Evolutionary conservation across 495 filamentous ascomycete species (phyloP).

Genomic region (Neurospora sp.): DNA sequence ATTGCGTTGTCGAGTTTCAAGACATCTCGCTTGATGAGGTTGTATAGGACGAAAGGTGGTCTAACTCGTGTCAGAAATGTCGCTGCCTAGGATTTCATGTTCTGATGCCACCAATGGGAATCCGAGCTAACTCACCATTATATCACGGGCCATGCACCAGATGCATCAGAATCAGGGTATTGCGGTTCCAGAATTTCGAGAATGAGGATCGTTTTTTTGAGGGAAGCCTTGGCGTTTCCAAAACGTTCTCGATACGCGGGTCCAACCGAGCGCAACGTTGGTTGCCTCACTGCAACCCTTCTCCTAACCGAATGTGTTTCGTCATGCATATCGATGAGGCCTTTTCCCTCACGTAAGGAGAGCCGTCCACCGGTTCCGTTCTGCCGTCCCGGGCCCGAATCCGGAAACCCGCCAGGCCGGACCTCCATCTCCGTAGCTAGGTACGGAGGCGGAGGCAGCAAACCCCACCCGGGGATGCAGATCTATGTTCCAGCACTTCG

Average conservation of each 20-base stretch:
- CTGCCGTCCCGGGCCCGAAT: background rate
- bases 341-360: too few species aligned
- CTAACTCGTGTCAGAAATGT: background rate
- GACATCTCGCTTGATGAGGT: background rate
- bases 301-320: background rate
- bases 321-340: background rate
- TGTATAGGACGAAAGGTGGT: background rate
- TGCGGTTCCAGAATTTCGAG: background rate
- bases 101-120: background rate
- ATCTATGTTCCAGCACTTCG: background rate
- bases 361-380: too few species aligned
- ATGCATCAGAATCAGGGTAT: background rate
- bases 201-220: background rate
- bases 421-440: background rate
- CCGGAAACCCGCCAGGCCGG: background rate
- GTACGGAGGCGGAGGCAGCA: background rate
- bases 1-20: background rate
- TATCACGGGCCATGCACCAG: background rate
- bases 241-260: background rate
- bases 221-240: background rate
- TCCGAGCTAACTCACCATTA: background rate
- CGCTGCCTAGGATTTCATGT: background rate
- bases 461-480: background rate
- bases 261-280: background rate
- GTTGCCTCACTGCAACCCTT: background rate